phyloP scores from a whole-genome alignment of 108 stramenopile genomes.

The Epithemia pelagica region DNA sequence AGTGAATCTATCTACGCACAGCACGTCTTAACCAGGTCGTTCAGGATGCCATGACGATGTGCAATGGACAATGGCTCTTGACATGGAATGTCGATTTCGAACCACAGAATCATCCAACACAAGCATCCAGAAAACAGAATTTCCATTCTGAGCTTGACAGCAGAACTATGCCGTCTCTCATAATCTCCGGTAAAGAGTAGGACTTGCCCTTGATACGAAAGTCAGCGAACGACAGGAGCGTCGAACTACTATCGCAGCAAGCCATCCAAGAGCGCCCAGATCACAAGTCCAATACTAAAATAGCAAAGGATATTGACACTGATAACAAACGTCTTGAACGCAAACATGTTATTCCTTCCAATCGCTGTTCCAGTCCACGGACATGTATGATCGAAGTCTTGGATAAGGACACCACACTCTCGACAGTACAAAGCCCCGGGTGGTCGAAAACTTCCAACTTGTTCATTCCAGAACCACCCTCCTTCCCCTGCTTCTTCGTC shows the following conservation, averaged over 20 bases:
- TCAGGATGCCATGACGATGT: too few relatives aligned
- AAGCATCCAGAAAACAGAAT: too few relatives aligned
- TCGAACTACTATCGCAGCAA: constrained; percentile 10
- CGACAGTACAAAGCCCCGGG: constrained; percentile 83
- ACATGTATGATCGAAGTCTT: constrained; percentile 79
- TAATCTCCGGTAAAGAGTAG: too few relatives aligned
- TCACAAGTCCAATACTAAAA: constrained; percentile 63
- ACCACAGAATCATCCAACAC: too few relatives aligned
- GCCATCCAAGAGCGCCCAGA: constrained; percentile 43
- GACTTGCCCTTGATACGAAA: too few relatives aligned
- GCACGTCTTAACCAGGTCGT: too few relatives aligned
- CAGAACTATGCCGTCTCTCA: too few relatives aligned
- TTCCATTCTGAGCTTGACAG: too few relatives aligned
- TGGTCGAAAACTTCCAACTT: constrained; percentile 84
- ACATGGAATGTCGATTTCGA: too few relatives aligned
- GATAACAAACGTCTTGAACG: constrained; percentile 73
- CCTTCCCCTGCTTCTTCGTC: constrained; percentile 81
- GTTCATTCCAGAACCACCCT: constrained; percentile 91
- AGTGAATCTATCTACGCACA: too few relatives aligned
- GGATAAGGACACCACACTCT: constrained; percentile 39
- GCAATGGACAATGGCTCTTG: too few relatives aligned
- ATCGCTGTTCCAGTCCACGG: constrained; percentile 75
- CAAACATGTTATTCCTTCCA: constrained; percentile 65
- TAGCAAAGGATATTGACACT: constrained; percentile 84
- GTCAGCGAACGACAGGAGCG: too few relatives aligned